Percentiles rank a stretch among this genome's conserved stretches.
Evolutionary conservation across 441 rosid genomes (phyloP).

Genomic region (Aleurites moluccanus): DNA sequence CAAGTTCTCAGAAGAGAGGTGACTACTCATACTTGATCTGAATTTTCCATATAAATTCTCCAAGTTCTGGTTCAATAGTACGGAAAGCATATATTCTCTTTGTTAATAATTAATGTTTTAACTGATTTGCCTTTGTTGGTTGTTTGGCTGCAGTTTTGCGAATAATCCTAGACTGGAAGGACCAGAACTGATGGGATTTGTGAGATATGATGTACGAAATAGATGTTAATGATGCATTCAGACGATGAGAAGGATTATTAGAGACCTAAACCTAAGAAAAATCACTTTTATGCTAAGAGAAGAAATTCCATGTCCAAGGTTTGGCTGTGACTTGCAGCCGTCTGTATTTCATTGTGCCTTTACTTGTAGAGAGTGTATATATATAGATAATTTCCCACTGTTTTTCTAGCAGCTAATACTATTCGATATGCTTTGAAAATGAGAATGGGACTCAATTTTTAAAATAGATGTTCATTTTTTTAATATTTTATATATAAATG

Average conservation of each 20-base stretch:
- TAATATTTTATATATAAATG: too few relatives aligned
- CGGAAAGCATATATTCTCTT: not conserved
- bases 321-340: slow-evolving; percentile 11
- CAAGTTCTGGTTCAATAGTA: not conserved
- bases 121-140: not conserved
- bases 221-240: slow-evolving; percentile 38
- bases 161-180: slow-evolving; percentile 66
- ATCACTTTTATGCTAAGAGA: not conserved
- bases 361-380: not conserved
- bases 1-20: slow-evolving; percentile 68
- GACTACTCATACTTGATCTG: not conserved
- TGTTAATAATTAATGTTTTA: too few relatives aligned
- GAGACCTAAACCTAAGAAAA: not conserved
- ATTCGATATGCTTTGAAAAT: too few relatives aligned
- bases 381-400: not conserved
- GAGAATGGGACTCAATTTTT: too few relatives aligned
- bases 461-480: too few relatives aligned
- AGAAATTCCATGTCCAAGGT: not conserved
- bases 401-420: not conserved
- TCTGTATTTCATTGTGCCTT: not conserved
- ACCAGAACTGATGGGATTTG: slow-evolving; percentile 77
- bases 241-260: not conserved
- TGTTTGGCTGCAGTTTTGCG: slow-evolving; percentile 41
- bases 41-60: not conserved
- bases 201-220: slow-evolving; percentile 55